These are phyloP conservation scores for Tolypocladium tundrense DNA, from an alignment of 2,329 filamentous ascomycete species.

Conservation along the genomic window DNA sequence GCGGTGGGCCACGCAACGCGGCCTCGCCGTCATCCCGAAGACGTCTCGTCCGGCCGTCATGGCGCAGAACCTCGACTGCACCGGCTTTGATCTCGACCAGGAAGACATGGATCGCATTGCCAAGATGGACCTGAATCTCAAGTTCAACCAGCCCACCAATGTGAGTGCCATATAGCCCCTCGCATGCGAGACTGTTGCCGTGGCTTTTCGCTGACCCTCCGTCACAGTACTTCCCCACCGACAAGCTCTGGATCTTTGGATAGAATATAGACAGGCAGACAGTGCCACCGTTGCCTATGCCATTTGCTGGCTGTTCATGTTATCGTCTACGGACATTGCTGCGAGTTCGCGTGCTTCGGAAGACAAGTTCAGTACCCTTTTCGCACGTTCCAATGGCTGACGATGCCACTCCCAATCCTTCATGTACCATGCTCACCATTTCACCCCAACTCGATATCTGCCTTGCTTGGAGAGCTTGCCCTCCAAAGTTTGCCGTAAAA, in stretches of 20 bases:
- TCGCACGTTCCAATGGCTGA: background rate
- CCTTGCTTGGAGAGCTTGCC: background rate
- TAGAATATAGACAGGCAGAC: background rate
- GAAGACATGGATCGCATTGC: conserved; percentile 59
- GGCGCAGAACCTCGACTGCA: conserved; percentile 57
- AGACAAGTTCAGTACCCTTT: background rate
- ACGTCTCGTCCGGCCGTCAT: conserved; percentile 44
- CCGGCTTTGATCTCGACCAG: conserved; percentile 53
- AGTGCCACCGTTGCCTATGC: background rate
- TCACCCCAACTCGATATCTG: background rate
- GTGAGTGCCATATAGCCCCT: conserved; percentile 33
- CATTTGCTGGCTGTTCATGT: background rate
- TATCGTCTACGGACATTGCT: background rate
- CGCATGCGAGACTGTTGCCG: background rate
- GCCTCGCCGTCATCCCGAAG: conserved; percentile 76
- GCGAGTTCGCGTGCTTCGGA: background rate
- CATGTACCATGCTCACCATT: background rate
- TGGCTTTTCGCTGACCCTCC: background rate
- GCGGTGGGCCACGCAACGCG: conserved; percentile 78
- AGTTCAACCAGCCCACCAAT: conserved; percentile 69
- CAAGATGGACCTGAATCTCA: conserved; percentile 52
- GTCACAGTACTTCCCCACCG: background rate
- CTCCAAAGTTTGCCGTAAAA: background rate
- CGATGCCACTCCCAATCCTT: background rate
- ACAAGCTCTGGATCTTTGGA: background rate